Conservation (phyloP, 106 monocot species). For the Platanthera guangdongensis region DNA sequence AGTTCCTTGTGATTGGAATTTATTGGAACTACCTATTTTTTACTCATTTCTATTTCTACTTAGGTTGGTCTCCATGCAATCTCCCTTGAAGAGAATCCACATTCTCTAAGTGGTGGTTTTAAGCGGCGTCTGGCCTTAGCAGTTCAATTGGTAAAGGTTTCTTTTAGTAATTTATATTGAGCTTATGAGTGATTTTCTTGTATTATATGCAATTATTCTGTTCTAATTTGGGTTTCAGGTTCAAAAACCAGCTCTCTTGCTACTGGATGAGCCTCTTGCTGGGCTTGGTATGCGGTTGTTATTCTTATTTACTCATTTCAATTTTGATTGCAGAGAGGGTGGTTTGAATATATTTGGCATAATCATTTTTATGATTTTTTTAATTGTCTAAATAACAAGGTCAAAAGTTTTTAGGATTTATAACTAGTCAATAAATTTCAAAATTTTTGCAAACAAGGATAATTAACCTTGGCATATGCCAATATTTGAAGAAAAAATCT, state of each 20-base stretch:
- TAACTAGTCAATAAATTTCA: too few species aligned
- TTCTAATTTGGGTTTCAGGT: constrained; percentile 41
- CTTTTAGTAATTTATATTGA: background rate
- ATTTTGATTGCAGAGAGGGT: background rate
- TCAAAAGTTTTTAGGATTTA: too few species aligned
- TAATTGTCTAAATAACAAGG: too few species aligned
- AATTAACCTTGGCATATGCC: too few species aligned
- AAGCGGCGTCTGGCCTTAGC: constrained; percentile 78
- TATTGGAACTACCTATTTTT: background rate
- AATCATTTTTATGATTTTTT: background rate
- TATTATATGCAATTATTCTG: background rate
- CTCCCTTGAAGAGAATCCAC: constrained; percentile 65
- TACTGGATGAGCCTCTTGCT: constrained; percentile 94
- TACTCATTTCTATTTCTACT: background rate
- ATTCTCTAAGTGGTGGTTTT: constrained; percentile 69
- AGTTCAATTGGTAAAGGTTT: constrained; percentile 52
- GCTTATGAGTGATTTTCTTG: background rate
- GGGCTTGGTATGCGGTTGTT: constrained; percentile 68
- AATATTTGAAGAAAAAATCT: too few species aligned
- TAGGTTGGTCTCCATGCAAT: constrained; percentile 64
- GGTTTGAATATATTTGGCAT: constrained; percentile 1
- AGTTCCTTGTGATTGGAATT: background rate
- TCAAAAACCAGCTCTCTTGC: constrained; percentile 71
- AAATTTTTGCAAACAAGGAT: too few species aligned
- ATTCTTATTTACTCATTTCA: background rate